Conservation (phyloP, 495 filamentous ascomycete species). For the Sordaria brevicollis region DNA sequence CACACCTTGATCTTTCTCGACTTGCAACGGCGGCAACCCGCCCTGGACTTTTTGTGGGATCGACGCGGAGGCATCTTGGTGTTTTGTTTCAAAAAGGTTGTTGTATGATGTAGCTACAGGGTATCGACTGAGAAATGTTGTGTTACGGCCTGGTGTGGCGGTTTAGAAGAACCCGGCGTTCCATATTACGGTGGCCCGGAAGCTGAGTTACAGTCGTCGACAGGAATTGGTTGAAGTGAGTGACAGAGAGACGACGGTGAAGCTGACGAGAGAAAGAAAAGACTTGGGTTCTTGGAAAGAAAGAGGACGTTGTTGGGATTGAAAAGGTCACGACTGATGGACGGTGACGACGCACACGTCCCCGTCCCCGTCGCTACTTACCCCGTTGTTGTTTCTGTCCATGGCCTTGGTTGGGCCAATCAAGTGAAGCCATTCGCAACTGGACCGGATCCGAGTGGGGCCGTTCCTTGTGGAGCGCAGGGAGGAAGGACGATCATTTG, state of each 20-base stretch:
- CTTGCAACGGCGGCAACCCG: slow-evolving; percentile 53
- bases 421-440: neutral
- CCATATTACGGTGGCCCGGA: slow-evolving; percentile 4
- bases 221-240: neutral
- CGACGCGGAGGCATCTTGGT: slow-evolving; percentile 43
- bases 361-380: neutral
- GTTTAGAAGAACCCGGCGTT: slow-evolving; percentile 1
- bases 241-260: neutral
- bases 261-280: neutral
- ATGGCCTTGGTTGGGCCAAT: neutral
- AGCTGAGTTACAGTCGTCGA: neutral
- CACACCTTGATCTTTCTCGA: slow-evolving; percentile 52
- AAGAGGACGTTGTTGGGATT: neutral
- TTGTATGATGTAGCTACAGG: neutral
- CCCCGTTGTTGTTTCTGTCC: neutral
- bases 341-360: neutral
- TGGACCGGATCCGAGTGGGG: neutral
- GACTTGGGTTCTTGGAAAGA: neutral
- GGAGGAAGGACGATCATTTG: neutral
- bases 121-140: neutral
- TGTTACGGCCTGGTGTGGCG: slow-evolving; percentile 15
- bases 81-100: neutral
- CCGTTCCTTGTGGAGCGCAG: neutral
- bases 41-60: slow-evolving; percentile 53
- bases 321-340: neutral